A percentile compares a stretch with the other conserved stretches of the same genome.
Conservation (phyloP, 2,329 filamentous ascomycete species). For the Taxawa tesnikishii region DNA sequence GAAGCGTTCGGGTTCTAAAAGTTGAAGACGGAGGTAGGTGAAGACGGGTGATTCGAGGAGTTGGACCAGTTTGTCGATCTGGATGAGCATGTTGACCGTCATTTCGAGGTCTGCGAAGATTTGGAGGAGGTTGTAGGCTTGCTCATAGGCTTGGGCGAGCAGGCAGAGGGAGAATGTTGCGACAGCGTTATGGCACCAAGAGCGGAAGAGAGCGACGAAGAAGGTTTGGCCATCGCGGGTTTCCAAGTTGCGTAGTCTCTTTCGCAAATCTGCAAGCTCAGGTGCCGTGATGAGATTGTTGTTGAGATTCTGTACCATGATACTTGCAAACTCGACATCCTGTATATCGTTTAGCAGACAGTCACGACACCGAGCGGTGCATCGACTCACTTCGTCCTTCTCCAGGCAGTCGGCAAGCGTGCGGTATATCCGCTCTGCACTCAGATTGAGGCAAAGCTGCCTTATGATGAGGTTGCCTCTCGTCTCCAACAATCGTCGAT, state of each 20-base stretch:
- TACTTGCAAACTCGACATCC: conserved; percentile 97
- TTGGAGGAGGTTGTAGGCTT: conserved; percentile 89
- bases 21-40: conserved; percentile 87
- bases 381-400: conserved; percentile 90
- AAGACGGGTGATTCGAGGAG: conserved; percentile 95
- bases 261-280: conserved; percentile 80
- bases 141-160: conserved; percentile 93
- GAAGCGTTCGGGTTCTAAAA: conserved; percentile 89
- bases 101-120: conserved; percentile 97
- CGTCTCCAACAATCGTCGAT: conserved; percentile 79
- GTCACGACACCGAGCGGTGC: too few species aligned
- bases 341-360: too few species aligned
- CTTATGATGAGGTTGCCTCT: conserved; percentile 93
- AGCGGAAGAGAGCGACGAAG: conserved; percentile 86
- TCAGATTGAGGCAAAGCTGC: conserved; percentile 84
- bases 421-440: conserved; percentile 88
- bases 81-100: conserved; percentile 97
- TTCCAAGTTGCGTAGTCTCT: conserved; percentile 80
- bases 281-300: conserved; percentile 98
- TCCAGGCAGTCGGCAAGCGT: conserved; percentile 94
- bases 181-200: conserved; percentile 97
- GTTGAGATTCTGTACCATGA: conserved; percentile 98
- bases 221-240: conserved; percentile 89
- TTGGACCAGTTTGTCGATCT: conserved; percentile 97
- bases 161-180: conserved; percentile 94